Conservation (phyloP, 2,329 filamentous ascomycete species). For the Fusarium sp. region DNA sequence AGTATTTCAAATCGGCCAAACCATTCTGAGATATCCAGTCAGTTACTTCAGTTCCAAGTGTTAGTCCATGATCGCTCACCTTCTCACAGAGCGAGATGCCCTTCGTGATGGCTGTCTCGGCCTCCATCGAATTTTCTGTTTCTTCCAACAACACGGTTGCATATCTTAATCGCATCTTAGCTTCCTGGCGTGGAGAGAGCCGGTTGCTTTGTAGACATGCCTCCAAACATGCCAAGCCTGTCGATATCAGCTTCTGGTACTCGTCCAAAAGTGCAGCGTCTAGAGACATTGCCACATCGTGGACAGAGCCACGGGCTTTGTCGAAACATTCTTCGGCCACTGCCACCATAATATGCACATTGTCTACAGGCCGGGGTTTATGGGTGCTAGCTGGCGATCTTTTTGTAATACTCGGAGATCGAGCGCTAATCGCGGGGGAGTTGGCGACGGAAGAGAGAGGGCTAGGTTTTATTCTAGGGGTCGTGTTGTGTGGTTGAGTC, state of each 20-base stretch:
- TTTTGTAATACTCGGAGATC: constrained; percentile 58
- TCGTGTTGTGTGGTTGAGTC: constrained; percentile 39
- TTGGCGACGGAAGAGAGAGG: constrained; percentile 57
- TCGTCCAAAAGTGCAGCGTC: constrained; percentile 64
- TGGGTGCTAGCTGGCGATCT: constrained; percentile 58
- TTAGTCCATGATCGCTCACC: constrained; percentile 54
- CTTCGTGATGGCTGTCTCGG: constrained; percentile 78
- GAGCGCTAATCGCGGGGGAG: constrained; percentile 57
- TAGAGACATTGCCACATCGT: constrained; percentile 58
- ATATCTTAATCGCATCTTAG: constrained; percentile 76
- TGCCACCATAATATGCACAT: constrained; percentile 72
- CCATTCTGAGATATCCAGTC: constrained; percentile 52
- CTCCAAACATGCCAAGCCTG: constrained; percentile 79
- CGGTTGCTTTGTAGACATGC: constrained; percentile 72
- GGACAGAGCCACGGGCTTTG: constrained; percentile 70
- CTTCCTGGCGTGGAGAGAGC: constrained; percentile 75
- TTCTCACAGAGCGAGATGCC: constrained; percentile 77
- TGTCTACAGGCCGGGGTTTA: constrained; percentile 61
- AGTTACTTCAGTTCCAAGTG: constrained; percentile 36
- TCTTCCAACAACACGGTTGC: constrained; percentile 79
- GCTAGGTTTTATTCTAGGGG: constrained; percentile 52
- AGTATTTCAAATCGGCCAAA: constrained; percentile 76
- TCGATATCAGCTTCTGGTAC: constrained; percentile 79
- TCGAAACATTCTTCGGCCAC: constrained; percentile 81
- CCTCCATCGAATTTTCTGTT: constrained; percentile 80